Evolutionary conservation across 371 early-diverging fungal genomes (phyloP), one percentile per base, ranked within the genome.

Genomic region (Circinella umbellata): DNA sequence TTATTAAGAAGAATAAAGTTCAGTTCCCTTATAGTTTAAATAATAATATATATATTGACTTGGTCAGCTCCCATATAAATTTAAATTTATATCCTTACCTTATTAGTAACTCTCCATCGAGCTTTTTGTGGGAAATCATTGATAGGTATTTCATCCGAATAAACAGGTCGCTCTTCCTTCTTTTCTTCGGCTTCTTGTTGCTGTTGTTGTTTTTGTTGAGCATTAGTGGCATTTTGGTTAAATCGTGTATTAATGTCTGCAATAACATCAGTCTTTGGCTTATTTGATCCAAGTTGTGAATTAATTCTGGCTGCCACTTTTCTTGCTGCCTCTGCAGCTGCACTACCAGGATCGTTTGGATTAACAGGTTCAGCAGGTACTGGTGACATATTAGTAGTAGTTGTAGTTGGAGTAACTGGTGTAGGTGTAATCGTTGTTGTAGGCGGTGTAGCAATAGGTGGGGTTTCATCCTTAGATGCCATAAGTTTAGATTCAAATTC

Each of bases 41-140:
- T n/a, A 59, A 46, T 59, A 37, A 53, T 42, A 20, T 18, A 53
- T 70, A 34, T 27, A 27, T 27, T 27, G 27, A 27, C 27, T 27
- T 27, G 27, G 27, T 27, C 27, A 27, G 0, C 27, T 27, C 27
- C 27, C 27, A 27, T 27, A 27, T 27, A 27, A 27, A 0, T 27
- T 27, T 27, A 27, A 1, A 27, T 27, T 27, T 27, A 27, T 27
- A 27, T 27, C 17, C 71, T 80, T 86, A 90, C 91, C 86, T 94
- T 95, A 80, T 95, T 96, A 17, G 97, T 99, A 61, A 97, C 98
- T 74, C 89, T 90, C 94, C 96, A 94, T 67, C 99, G 86, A n/a
- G 98, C 98, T 78, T 94, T 94, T 74, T 95, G 95, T 37, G 98
- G 98, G 74, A 92, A 98, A 80, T 99, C 98, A 77, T 99, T 99